Evolutionary conservation across 1,284 basidiomycete genomes (phyloP).

Genomic region (Leccinum griseonigrum): DNA sequence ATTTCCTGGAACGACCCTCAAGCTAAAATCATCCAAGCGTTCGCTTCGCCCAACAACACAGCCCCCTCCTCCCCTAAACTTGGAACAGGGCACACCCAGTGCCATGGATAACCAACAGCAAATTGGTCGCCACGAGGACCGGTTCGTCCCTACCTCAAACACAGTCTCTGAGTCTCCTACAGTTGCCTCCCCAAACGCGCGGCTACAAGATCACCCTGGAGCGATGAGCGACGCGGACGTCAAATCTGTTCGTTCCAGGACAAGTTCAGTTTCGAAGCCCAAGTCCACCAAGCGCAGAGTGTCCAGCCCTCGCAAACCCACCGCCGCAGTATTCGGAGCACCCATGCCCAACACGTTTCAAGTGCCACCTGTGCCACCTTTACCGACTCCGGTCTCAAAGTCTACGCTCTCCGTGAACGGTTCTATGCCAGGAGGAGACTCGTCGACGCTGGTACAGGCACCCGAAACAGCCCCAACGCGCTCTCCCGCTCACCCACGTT

Average conservation of each 20-base stretch:
- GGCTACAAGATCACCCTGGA: slow-evolving; percentile 29
- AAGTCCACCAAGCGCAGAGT: slow-evolving; percentile 39
- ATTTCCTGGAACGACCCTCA: slow-evolving; percentile 1
- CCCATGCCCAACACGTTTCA: slow-evolving; percentile 58
- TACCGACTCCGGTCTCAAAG: slow-evolving; percentile 18
- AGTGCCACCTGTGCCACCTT: slow-evolving; percentile 14
- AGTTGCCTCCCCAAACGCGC: slow-evolving; percentile 19
- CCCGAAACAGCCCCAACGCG: slow-evolving; percentile 1
- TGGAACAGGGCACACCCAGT: slow-evolving; percentile 11
- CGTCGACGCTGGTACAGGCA: not conserved
- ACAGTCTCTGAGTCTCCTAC: slow-evolving; percentile 52
- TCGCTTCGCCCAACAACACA: slow-evolving; percentile 28
- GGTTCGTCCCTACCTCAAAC: not conserved
- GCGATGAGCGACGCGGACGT: slow-evolving; percentile 39
- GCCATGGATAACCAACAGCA: slow-evolving; percentile 15
- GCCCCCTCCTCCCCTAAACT: slow-evolving; percentile 30
- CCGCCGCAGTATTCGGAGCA: slow-evolving; percentile 61
- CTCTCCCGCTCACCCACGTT: slow-evolving; percentile 12
- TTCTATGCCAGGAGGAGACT: slow-evolving; percentile 5
- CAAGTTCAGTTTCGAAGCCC: slow-evolving; percentile 32
- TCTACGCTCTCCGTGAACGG: slow-evolving; percentile 18
- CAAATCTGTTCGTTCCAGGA: slow-evolving; percentile 38
- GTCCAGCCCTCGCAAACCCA: slow-evolving; percentile 47
- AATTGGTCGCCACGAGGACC: slow-evolving; percentile 23
- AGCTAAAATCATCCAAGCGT: slow-evolving; percentile 24